phyloP scores from a whole-genome alignment of 1,139 yeast genomes.

The Sugiyamaella neomexicana region DNA sequence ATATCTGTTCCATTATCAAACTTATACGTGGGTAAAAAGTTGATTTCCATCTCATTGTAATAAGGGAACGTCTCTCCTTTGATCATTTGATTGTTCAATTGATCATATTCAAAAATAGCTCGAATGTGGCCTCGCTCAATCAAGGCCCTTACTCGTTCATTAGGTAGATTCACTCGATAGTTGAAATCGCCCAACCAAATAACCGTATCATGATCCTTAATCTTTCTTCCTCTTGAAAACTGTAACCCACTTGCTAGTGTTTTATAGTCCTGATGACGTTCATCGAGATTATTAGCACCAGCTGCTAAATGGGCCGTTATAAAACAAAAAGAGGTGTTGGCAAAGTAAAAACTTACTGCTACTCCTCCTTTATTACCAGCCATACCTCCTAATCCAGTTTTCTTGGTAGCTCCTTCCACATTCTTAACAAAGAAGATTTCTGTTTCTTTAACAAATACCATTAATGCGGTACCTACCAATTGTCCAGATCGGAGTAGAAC shows the following conservation, averaged over 20 bases:
- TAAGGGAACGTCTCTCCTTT: conserved; percentile 84
- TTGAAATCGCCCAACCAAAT: conserved; percentile 97
- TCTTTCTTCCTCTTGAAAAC: conserved; percentile 66
- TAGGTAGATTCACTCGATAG: conserved; percentile 73
- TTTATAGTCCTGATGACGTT: conserved; percentile 84
- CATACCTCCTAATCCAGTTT: conserved; percentile 90
- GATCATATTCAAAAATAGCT: conserved; percentile 70
- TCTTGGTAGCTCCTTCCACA: conserved; percentile 76
- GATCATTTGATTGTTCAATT: conserved; percentile 76
- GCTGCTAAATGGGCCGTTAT: conserved; percentile 96
- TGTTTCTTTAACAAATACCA: conserved; percentile 66
- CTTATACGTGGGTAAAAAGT: conserved; percentile 88
- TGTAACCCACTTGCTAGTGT: conserved; percentile 75
- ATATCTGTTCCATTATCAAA: conserved; percentile 82
- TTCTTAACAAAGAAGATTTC: conserved; percentile 65
- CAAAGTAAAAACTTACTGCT: conserved; percentile 75
- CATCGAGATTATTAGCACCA: conserved; percentile 79
- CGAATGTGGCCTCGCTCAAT: conserved; percentile 50
- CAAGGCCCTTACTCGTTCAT: conserved; percentile 67
- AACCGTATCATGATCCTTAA: conserved; percentile 80
- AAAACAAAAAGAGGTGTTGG: conserved; percentile 76
- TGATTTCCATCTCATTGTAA: conserved; percentile 76
- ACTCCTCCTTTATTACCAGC: conserved; percentile 93
- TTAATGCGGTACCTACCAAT: conserved; percentile 84
- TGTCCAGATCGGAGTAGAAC: conserved; percentile 81